These are phyloP conservation scores for Ogataea naganishii DNA, from an alignment of 805 yeast genomes.

Conservation along the genomic window DNA sequence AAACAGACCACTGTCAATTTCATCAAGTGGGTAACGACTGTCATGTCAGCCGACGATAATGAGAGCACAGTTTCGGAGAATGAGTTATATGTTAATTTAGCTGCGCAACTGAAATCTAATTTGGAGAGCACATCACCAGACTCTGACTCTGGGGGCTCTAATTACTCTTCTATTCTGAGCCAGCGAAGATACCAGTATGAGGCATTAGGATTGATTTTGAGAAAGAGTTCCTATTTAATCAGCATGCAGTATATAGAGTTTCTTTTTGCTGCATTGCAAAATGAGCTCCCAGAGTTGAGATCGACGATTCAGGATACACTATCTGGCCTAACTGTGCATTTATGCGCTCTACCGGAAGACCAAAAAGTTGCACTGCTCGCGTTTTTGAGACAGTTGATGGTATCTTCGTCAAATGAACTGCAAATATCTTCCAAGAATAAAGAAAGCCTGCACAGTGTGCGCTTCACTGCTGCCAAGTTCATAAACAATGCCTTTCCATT, in stretches of 20 bases:
- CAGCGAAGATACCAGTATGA: conserved; percentile 68
- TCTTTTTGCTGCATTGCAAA: conserved; percentile 58
- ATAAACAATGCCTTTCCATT: conserved; percentile 59
- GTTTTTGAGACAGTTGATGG: conserved; percentile 16
- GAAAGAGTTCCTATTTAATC: conserved; percentile 32
- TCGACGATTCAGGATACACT: conserved; percentile 66
- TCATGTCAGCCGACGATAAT: conserved; percentile 6
- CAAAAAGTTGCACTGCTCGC: conserved; percentile 35
- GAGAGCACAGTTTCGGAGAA: conserved; percentile 7
- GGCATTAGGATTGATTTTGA: conserved; percentile 60
- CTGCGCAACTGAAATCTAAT: conserved; percentile 42
- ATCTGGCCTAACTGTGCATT: conserved; percentile 44
- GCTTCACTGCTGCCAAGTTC: conserved; percentile 59
- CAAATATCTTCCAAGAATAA: conserved; percentile 10
- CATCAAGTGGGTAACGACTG: conserved; percentile 48
- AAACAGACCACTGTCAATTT: conserved; percentile 53
- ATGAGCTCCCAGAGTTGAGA: conserved; percentile 55
- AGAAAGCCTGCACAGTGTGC: conserved; percentile 36
- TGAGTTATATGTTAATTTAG: conserved; percentile 35
- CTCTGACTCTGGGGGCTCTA: not conserved
- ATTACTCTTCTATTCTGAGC: conserved; percentile 13
- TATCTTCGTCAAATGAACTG: conserved; percentile 15
- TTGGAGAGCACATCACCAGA: conserved; percentile 15
- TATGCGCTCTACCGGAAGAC: conserved; percentile 28
- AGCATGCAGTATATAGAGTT: conserved; percentile 53